Percentiles rank a stretch among this genome's conserved stretches.
Conservation (phyloP, 805 yeast genomes). For the Metschnikowia gelsemii region DNA sequence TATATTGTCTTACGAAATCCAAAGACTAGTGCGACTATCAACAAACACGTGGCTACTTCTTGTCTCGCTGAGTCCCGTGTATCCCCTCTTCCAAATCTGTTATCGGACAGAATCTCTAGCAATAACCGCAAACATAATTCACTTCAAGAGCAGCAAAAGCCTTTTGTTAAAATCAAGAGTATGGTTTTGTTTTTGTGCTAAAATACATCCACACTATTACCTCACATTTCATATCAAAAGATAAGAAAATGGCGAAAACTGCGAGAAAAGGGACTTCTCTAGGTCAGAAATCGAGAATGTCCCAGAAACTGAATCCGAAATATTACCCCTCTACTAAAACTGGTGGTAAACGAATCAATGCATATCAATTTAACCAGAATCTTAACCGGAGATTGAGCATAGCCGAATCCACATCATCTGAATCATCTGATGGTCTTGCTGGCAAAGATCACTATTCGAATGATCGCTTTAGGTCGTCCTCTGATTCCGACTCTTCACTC, state of each 20-base stretch:
- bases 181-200: constrained; percentile 1
- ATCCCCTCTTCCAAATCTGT: neutral
- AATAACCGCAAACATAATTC: neutral
- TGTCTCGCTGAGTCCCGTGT: constrained; percentile 6
- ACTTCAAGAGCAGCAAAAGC: too few relatives aligned
- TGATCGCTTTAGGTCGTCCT: constrained; percentile 9
- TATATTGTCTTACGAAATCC: too few relatives aligned
- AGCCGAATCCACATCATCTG: constrained; percentile 33
- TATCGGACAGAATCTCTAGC: neutral
- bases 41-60: neutral
- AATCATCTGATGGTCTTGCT: constrained; percentile 24
- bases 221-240: neutral
- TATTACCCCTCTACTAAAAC: constrained; percentile 13
- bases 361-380: constrained; percentile 20
- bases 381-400: constrained; percentile 34
- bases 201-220: neutral
- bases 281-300: constrained; percentile 10
- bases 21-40: neutral
- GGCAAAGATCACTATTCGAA: constrained; percentile 11
- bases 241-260: constrained; percentile 31
- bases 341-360: constrained; percentile 37
- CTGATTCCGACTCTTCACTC: constrained; percentile 40
- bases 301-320: constrained; percentile 17
- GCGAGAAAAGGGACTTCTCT: constrained; percentile 27
- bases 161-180: neutral